Percentiles rank a stretch among this genome's conserved stretches.
Evolutionary conservation across 345 rosid genomes (phyloP).

Genomic region (Mangifera indica): DNA sequence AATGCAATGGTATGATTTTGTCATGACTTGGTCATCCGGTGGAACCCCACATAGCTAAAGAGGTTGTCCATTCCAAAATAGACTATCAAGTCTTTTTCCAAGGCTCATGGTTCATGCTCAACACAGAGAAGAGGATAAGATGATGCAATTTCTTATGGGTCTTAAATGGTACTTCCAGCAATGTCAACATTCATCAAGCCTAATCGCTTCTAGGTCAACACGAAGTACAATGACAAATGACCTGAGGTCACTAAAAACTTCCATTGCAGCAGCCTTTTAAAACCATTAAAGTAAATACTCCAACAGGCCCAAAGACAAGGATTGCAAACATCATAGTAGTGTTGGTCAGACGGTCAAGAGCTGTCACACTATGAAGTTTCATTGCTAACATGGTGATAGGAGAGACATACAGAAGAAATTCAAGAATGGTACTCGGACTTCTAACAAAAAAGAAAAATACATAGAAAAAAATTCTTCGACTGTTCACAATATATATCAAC

Average conservation of each 20-base stretch:
- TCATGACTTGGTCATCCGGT: neutral
- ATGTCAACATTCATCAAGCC: neutral
- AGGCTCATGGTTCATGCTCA: neutral
- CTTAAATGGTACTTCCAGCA: too few species aligned
- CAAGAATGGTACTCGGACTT: too few species aligned
- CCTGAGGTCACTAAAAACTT: neutral
- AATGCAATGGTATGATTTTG: too few species aligned
- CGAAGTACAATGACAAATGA: too few species aligned
- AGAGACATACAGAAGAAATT: neutral
- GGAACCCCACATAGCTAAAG: too few species aligned
- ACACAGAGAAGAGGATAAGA: neutral
- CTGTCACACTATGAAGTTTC: neutral
- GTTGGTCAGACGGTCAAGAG: neutral
- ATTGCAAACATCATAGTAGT: neutral
- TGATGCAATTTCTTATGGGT: conserved; percentile 8
- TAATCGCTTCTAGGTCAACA: too few species aligned
- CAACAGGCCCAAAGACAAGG: neutral
- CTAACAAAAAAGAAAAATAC: too few species aligned
- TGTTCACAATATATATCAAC: too few species aligned
- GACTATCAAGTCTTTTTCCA: too few species aligned
- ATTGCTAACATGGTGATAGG: conserved; percentile 1
- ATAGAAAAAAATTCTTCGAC: too few species aligned
- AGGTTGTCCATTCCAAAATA: too few species aligned
- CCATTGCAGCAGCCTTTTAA: conserved; percentile 1
- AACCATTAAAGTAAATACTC: neutral